Evolutionary conservation across 768 basidiomycete genomes (phyloP), one percentile per base, ranked within the genome.

Genomic region (Lactarius hatsudake): DNA sequence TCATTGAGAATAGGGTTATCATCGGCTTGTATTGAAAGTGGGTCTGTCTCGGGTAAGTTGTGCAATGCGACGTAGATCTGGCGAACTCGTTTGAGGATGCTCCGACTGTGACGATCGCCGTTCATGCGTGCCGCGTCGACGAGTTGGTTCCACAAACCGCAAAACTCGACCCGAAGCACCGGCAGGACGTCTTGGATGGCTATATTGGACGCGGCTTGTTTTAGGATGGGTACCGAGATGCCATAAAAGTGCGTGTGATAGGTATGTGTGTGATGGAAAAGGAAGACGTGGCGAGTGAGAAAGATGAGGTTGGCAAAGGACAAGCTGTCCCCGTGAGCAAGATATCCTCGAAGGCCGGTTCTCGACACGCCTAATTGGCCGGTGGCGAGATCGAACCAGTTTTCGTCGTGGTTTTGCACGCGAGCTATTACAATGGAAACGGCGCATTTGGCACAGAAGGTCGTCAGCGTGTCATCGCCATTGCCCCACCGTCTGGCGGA

Each of bases 161-260:
- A 61, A 55, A 61, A 65, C 23, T 32, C 28, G 36, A 23, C 51
- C 59, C 54, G 64, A 40, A 65, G 40, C 60, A 61, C 59, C 4
- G 59, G 59, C 32, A 43, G 38, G 20, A 59, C 20, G 8, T 13
- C 38, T 36, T 54, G 15, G 10, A 36, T 10, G n/a, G 42, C n/a
- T 4, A 61, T 61, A 23, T 15, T 61, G 12, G 59, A 61, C 3
- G 32, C 38, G 17, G 28, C 30, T 45, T 53, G 23, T 12, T 61
- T 42, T 34, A 65, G 23, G 17, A 54, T n/a, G 32, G 40, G 30
- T 34, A 55, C 26, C 3, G 59, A 61, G 7, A 34, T 28, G 17
- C 53, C 42, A 45, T 55, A 32, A 28, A 60, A 43, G 17, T 18
- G 23, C 8, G n/a, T 1, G 23, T 30, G 42, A 28, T 54, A 20